Conservation (phyloP, 2,329 filamentous ascomycete species). For the Calonectria hawksworthii region DNA sequence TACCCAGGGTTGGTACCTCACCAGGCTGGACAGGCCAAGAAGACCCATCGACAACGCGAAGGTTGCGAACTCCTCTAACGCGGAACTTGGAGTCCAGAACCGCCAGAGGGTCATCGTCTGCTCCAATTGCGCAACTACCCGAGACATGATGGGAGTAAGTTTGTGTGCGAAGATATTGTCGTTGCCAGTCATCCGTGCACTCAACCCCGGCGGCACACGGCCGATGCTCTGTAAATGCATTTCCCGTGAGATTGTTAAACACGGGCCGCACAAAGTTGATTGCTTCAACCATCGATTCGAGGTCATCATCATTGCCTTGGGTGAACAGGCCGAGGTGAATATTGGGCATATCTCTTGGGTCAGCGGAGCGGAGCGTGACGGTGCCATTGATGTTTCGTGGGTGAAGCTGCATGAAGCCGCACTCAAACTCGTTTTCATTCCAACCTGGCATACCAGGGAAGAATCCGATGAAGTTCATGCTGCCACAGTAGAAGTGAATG, state of each 20-base stretch:
- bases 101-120: constrained; percentile 50
- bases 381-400: constrained; percentile 73
- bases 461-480: not conserved
- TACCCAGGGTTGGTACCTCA: constrained; percentile 51
- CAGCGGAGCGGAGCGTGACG: constrained; percentile 70
- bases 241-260: constrained; percentile 37
- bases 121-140: constrained; percentile 50
- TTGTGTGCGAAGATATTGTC: constrained; percentile 47
- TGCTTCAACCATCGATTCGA: constrained; percentile 69
- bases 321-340: constrained; percentile 76
- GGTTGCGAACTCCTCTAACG: constrained; percentile 60
- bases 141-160: constrained; percentile 54
- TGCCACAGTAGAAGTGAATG: not conserved
- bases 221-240: constrained; percentile 17
- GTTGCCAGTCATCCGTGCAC: constrained; percentile 30
- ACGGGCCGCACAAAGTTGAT: constrained; percentile 62
- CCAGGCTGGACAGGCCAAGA: constrained; percentile 57
- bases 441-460: not conserved
- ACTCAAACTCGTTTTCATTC: not conserved
- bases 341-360: constrained; percentile 74
- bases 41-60: constrained; percentile 62
- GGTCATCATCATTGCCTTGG: constrained; percentile 62
- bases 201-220: not conserved
- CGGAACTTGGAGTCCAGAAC: constrained; percentile 65
- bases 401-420: constrained; percentile 51